Percentiles rank a stretch among this genome's conserved stretches.
phyloP scores from a whole-genome alignment of 2,329 filamentous ascomycete genomes.

The Colletotrichum simmondsii region DNA sequence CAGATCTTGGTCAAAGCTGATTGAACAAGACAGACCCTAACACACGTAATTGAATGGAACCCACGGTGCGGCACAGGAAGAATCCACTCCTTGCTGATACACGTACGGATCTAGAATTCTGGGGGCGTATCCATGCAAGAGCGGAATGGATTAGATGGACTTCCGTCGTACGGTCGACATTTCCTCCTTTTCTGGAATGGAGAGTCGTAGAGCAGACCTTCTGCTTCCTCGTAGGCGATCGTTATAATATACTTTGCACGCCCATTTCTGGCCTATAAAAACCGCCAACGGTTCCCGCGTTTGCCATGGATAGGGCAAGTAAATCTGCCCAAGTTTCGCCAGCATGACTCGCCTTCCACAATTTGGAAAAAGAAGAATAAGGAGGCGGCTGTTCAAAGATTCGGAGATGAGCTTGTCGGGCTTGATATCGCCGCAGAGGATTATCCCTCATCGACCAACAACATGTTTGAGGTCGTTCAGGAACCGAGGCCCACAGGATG shows the following conservation, averaged over 20 bases:
- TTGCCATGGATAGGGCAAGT: neutral
- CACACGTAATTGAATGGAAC: neutral
- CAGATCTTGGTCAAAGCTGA: neutral
- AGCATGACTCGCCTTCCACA: neutral
- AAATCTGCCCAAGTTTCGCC: neutral
- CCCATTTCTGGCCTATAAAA: neutral
- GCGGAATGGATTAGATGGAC: neutral
- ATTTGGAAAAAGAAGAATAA: neutral
- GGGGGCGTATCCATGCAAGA: neutral
- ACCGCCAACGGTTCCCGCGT: neutral
- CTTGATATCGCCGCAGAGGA: neutral
- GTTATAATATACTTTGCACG: neutral
- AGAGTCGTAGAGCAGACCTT: neutral
- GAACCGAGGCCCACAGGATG: neutral
- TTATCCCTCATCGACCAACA: neutral
- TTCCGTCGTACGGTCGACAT: neutral
- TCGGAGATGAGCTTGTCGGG: neutral
- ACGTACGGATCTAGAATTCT: neutral
- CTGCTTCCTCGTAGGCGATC: neutral
- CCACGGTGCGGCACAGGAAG: neutral
- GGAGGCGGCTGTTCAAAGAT: neutral
- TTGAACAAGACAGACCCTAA: neutral
- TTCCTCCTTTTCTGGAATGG: neutral
- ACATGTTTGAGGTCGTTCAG: neutral
- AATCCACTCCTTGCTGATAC: neutral